A percentile compares a stretch with the other conserved stretches of the same genome.
phyloP scores from a whole-genome alignment of 2,329 filamentous ascomycete genomes.

The Cadophora gregata region DNA sequence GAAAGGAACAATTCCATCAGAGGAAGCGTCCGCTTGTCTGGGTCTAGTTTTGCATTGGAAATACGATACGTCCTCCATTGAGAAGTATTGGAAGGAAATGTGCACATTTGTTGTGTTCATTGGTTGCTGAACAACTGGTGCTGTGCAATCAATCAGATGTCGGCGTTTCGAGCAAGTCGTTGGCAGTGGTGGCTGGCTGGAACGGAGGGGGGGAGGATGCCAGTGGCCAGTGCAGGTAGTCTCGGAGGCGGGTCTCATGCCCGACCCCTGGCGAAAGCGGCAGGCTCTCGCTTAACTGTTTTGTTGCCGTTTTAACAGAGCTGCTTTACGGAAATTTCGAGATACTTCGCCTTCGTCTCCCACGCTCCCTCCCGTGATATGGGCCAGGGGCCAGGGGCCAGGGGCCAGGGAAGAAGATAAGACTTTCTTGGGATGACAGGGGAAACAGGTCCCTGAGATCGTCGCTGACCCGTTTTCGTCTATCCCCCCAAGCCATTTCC shows the following conservation, averaged over 20 bases:
- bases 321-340: neutral
- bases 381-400: neutral
- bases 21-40: neutral
- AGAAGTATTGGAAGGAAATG: neutral
- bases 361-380: neutral
- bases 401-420: neutral
- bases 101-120: neutral
- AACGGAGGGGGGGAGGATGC: too few relatives aligned
- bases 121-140: neutral
- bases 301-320: constrained; percentile 24
- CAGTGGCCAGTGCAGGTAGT: neutral
- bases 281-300: constrained; percentile 17
- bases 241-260: neutral
- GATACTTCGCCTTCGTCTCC: neutral
- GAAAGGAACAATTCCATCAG: neutral
- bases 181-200: neutral
- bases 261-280: constrained; percentile 4
- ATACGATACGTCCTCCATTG: neutral
- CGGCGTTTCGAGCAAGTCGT: neutral
- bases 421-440: neutral
- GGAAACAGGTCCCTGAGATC: neutral
- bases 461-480: neutral
- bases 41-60: neutral
- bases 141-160: constrained; percentile 4
- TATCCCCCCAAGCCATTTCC: neutral